phyloP scores from a whole-genome alignment of 164 flowering plant species.

The Buxus sempervirens region DNA sequence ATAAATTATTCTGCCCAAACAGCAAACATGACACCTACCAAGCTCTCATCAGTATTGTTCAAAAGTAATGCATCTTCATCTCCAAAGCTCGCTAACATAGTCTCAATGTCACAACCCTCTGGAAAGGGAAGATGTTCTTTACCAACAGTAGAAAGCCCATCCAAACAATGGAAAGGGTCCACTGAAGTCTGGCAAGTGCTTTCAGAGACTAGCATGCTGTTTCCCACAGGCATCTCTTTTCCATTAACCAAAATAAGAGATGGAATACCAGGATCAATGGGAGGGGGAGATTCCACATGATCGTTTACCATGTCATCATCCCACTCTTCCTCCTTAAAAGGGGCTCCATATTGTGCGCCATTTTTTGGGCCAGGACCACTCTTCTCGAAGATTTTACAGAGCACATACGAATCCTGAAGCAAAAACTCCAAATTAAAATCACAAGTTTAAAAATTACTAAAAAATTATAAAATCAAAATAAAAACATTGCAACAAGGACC shows the following conservation, averaged over 20 bases:
- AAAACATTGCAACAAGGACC: no score
- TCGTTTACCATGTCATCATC: constrained; percentile 30
- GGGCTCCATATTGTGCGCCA: constrained; percentile 56
- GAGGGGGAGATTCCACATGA: constrained; percentile 2
- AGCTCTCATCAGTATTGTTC: neutral
- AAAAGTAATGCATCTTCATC: constrained; percentile 9
- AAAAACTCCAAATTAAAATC: constrained; percentile 1
- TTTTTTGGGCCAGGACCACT: constrained; percentile 56
- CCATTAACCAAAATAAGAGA: neutral
- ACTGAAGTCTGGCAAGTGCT: constrained; percentile 6
- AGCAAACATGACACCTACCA: neutral
- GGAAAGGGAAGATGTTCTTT: constrained; percentile 3
- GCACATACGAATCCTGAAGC: constrained; percentile 50
- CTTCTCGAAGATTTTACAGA: constrained; percentile 63
- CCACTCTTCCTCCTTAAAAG: constrained; percentile 65
- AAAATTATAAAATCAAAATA: no score
- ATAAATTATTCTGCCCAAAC: no score
- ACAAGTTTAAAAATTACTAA: neutral
- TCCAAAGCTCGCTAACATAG: constrained; percentile 2
- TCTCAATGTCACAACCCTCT: constrained; percentile 8
- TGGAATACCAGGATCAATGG: constrained; percentile 8
- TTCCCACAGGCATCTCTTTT: neutral
- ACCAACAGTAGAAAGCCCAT: neutral
- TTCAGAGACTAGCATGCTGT: constrained; percentile 1
- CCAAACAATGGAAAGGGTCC: constrained; percentile 12